Percentiles rank a stretch among this genome's conserved stretches.
Evolutionary conservation across 2,329 filamentous ascomycete genomes (phyloP).

Genomic region (Amauroascus verrucosus): DNA sequence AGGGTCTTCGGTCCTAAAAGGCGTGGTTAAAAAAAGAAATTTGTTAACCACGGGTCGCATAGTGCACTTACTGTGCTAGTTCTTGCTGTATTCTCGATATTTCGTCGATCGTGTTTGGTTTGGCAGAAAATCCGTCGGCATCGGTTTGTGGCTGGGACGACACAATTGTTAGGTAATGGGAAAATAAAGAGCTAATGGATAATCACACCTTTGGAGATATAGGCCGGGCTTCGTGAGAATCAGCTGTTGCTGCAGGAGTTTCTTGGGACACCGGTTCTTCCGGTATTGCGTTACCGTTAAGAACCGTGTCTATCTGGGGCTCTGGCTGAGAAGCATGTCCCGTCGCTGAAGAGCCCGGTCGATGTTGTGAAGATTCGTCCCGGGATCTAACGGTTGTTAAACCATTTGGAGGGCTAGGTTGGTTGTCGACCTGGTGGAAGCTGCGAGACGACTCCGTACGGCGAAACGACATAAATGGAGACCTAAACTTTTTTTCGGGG

Average conservation of each 20-base stretch:
- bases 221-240: background rate
- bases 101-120: slow-evolving; percentile 35
- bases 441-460: slow-evolving; percentile 18
- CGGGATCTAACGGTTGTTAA: slow-evolving; percentile 19
- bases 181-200: background rate
- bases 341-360: slow-evolving; percentile 10
- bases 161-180: background rate
- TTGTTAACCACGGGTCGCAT: no score
- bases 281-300: slow-evolving; percentile 2
- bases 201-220: slow-evolving; percentile 5
- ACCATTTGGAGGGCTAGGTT: slow-evolving; percentile 20
- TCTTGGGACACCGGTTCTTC: background rate
- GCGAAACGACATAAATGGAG: slow-evolving; percentile 28
- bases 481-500: slow-evolving; percentile 33
- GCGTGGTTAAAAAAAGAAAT: slow-evolving; percentile 16
- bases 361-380: slow-evolving; percentile 12
- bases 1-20: slow-evolving; percentile 32
- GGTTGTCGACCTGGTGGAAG: slow-evolving; percentile 22
- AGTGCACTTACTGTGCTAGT: slow-evolving; percentile 28
- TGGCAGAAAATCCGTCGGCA: slow-evolving; percentile 33
- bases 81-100: slow-evolving; percentile 38
- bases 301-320: slow-evolving; percentile 1
- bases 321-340: background rate
- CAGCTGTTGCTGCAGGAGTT: background rate
- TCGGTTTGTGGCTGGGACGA: slow-evolving; percentile 27